Base-by-base conservation (phyloP, 2,329 filamentous ascomycete genomes). In the Aurifilum marmelostoma region DNA sequence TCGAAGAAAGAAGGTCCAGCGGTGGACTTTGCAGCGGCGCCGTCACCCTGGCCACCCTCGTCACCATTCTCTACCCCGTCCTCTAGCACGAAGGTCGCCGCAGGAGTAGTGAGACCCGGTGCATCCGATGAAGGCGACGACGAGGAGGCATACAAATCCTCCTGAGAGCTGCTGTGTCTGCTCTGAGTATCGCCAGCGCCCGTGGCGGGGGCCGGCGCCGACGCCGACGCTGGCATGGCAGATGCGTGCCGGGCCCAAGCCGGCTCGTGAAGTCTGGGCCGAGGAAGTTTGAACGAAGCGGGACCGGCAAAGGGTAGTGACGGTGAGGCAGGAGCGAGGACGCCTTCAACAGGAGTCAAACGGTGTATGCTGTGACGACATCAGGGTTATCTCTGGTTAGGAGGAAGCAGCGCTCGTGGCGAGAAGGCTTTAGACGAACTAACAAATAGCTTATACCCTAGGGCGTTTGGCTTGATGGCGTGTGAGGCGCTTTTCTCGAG, bases 61-160 rank as follows among this genome's bases (percentile, higher is more conserved):
- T 58, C 52, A 16, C 21, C 54, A 8, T 64, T 54, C 29, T 58
- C n/a, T 1, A 27, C 27, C 16, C 43, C 24, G 16, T 66, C 67
- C n/a, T 71, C 69, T 8, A 50, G n/a, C n/a, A 27, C 43, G 56
- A 65, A 64, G 7, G 69, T 71, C 54, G 69, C 59, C 16, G 60
- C 63, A 1, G 37, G 39, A 24, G 58, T 29, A 6, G 43, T n/a
- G 7, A 47, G 43, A 8, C 43, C 43, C 21, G 63, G 54, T 37
- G 61, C 18, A 16, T 37, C 59, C 12, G 50, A 37, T 63, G 58
- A 68, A 11, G 62, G 43, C 21, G 69, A 56, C 1, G 66, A 41
- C 24, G 54, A 65, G 4, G 7, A 58, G 52, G 18, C 37, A 43
- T 65, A 6, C 16, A 18, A 27, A 14, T 14, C 50, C 18, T 65